These are phyloP conservation scores for Helicostylum pulchrum DNA, from an alignment of 192 early-diverging fungal species.

Conservation along the genomic window DNA sequence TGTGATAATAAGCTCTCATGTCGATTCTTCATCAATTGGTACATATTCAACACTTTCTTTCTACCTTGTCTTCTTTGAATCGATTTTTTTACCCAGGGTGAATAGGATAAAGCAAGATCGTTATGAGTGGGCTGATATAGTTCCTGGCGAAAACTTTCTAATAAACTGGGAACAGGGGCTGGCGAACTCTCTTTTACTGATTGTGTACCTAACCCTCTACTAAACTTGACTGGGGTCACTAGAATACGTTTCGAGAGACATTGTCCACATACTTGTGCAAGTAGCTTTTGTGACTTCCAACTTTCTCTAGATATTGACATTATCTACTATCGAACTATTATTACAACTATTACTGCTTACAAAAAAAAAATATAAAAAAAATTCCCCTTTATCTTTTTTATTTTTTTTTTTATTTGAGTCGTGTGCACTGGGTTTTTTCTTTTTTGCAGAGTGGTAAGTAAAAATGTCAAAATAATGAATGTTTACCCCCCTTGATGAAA, in stretches of 20 bases:
- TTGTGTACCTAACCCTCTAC: background rate
- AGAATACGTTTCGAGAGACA: constrained; percentile 6
- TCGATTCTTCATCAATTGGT: background rate
- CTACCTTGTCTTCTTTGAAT: constrained; percentile 1
- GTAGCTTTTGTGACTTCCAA: constrained; percentile 12
- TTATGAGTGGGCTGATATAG: background rate
- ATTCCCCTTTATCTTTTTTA: too few relatives aligned
- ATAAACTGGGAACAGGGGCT: background rate
- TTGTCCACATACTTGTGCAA: constrained; percentile 8
- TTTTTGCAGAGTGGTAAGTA: too few relatives aligned
- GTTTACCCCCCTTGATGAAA: too few relatives aligned
- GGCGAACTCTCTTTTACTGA: background rate
- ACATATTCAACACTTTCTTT: constrained; percentile 1
- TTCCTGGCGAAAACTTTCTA: background rate
- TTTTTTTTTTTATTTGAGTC: too few relatives aligned
- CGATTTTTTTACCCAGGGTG: background rate
- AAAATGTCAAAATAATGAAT: too few relatives aligned
- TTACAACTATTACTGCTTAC: too few relatives aligned
- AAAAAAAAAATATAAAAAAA: too few relatives aligned
- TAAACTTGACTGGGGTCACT: constrained; percentile 1
- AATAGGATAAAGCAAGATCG: background rate
- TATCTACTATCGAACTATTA: too few relatives aligned
- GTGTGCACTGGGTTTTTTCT: too few relatives aligned
- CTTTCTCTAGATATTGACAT: constrained; percentile 2
- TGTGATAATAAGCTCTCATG: constrained; percentile 4